These are phyloP conservation scores for Flaveria bidentis DNA, from an alignment of 129 eudicot genomes.

Conservation along the genomic window DNA sequence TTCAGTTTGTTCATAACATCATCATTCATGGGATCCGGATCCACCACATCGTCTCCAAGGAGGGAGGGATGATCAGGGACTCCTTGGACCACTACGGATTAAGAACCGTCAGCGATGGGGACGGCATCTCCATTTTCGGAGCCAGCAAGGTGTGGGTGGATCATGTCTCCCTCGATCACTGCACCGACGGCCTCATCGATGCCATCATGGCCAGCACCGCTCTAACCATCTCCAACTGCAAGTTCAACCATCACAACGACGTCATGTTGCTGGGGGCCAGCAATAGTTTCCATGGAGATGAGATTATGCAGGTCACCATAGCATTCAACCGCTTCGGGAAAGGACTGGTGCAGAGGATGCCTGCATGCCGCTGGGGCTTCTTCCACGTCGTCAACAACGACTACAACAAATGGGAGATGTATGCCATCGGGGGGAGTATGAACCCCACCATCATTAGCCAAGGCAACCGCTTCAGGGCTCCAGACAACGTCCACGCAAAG, in stretches of 20 bases:
- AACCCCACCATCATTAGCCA: conserved; percentile 88
- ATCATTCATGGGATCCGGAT: conserved; percentile 64
- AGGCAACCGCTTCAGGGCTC: conserved; percentile 81
- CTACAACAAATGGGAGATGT: conserved; percentile 77
- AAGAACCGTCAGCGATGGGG: conserved; percentile 81
- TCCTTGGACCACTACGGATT: conserved; percentile 51
- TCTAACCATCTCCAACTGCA: conserved; percentile 73
- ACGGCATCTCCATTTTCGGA: conserved; percentile 64
- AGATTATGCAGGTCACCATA: conserved; percentile 74
- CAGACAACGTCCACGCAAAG: conserved; percentile 49
- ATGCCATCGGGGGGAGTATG: conserved; percentile 85
- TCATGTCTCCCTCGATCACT: conserved; percentile 52
- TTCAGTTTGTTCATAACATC: conserved; percentile 63
- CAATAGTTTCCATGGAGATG: conserved; percentile 44
- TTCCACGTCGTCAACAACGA: conserved; percentile 86
- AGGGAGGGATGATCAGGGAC: conserved; percentile 68
- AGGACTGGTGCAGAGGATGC: conserved; percentile 81
- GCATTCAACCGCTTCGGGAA: conserved; percentile 81
- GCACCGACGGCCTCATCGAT: conserved; percentile 72
- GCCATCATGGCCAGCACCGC: conserved; percentile 70
- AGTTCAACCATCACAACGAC: conserved; percentile 63
- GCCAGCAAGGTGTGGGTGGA: conserved; percentile 65
- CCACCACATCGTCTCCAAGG: conserved; percentile 49
- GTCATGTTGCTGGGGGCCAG: conserved; percentile 77
- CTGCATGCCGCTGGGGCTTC: conserved; percentile 71